Conservation (phyloP, 2,329 filamentous ascomycete genomes). For the Clarireedia monteithiana region DNA sequence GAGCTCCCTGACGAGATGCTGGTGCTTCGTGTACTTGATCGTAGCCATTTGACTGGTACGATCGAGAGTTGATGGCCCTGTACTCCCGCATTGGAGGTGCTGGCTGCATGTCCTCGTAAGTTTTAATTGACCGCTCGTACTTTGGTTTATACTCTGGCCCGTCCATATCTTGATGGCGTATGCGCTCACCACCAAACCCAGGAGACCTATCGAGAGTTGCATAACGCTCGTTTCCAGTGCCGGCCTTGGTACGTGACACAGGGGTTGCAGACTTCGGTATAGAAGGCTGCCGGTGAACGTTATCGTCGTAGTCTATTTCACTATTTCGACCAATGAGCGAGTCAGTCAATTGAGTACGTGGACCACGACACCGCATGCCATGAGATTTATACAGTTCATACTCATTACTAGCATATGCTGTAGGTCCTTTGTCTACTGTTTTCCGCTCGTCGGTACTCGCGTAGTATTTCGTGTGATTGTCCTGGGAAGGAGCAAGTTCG, state of each 20-base stretch:
- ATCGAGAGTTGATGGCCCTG: conserved; percentile 13
- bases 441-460: conserved; percentile 8
- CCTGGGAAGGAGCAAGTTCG: conserved; percentile 23
- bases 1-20: not conserved
- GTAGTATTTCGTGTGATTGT: conserved; percentile 28
- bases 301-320: not conserved
- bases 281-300: not conserved
- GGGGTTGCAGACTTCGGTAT: not conserved
- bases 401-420: conserved; percentile 16
- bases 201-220: conserved; percentile 17
- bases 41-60: conserved; percentile 14
- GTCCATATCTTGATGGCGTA: conserved; percentile 16
- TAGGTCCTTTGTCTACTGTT: conserved; percentile 11
- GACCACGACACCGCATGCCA: conserved; percentile 11
- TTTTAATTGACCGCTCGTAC: conserved; percentile 12
- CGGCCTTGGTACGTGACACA: conserved; percentile 6
- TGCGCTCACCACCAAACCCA: conserved; percentile 11
- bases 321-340: not conserved
- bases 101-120: conserved; percentile 13
- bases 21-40: not conserved
- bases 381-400: conserved; percentile 23
- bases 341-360: not conserved
- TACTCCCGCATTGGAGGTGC: conserved; percentile 11
- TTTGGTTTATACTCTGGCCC: conserved; percentile 15
- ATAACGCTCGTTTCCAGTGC: conserved; percentile 14